These are phyloP conservation scores for Blastocystis hominis DNA, from an alignment of 352 stramenopile genomes.

Conservation along the genomic window DNA sequence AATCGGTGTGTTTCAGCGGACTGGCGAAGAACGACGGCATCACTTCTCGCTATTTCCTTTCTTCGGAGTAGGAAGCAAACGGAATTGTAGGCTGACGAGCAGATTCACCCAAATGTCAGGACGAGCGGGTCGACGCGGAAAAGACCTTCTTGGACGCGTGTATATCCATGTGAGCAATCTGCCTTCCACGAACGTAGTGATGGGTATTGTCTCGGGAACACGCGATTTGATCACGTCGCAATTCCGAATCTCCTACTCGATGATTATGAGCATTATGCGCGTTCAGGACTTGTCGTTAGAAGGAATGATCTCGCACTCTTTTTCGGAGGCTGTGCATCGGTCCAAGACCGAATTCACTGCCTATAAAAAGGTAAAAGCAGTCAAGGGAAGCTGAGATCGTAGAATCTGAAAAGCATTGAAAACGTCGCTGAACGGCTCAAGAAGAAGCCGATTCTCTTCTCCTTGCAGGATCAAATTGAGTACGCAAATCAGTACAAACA, in stretches of 20 bases:
- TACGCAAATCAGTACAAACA: neutral
- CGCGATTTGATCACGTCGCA: conserved; percentile 85
- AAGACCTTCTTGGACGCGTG: conserved; percentile 88
- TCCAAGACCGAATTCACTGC: conserved; percentile 68
- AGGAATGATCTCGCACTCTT: conserved; percentile 92
- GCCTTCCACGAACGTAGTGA: conserved; percentile 66
- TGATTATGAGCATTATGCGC: conserved; percentile 90
- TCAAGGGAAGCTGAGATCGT: conserved; percentile 57
- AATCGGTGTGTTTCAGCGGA: conserved; percentile 88
- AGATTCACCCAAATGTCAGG: conserved; percentile 91
- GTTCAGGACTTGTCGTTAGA: conserved; percentile 76
- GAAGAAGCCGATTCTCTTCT: neutral
- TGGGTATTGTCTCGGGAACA: conserved; percentile 85
- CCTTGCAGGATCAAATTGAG: neutral
- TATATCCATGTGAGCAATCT: conserved; percentile 52
- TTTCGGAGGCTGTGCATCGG: conserved; percentile 87
- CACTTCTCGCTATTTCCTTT: conserved; percentile 75
- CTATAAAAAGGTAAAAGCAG: conserved; percentile 65
- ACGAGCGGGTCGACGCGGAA: conserved; percentile 83
- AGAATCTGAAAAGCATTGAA: conserved; percentile 71
- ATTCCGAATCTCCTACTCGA: conserved; percentile 96
- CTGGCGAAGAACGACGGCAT: conserved; percentile 92
- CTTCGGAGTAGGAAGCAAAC: conserved; percentile 72
- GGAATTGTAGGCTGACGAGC: conserved; percentile 41
- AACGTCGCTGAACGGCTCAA: conserved; percentile 65